These are phyloP conservation scores for Globisporangium splendens DNA, from an alignment of 352 stramenopile genomes.

Conservation along the genomic window DNA sequence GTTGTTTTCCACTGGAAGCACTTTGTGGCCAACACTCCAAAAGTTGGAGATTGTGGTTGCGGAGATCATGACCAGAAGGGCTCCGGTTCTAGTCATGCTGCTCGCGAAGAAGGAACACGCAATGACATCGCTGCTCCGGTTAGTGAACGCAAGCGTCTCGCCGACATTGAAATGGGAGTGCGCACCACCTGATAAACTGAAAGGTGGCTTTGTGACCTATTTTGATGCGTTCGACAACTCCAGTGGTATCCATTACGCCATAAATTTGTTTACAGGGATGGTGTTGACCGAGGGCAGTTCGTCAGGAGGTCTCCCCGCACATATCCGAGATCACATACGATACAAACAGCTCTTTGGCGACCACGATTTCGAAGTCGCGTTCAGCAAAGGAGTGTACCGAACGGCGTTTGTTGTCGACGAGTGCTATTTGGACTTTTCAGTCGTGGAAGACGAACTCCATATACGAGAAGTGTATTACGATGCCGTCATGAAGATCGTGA, in stretches of 20 bases:
- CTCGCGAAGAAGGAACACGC: slow-evolving; percentile 2
- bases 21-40: background rate
- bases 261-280: slow-evolving; percentile 49
- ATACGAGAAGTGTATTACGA: slow-evolving; percentile 28
- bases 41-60: slow-evolving; percentile 11
- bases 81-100: slow-evolving; percentile 12
- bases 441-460: slow-evolving; percentile 20
- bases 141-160: slow-evolving; percentile 22
- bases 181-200: background rate
- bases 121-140: slow-evolving; percentile 21
- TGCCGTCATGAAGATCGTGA: background rate
- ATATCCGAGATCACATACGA: slow-evolving; percentile 24
- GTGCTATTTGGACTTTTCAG: slow-evolving; percentile 36
- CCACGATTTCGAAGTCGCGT: slow-evolving; percentile 50
- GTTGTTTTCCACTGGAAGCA: slow-evolving; percentile 7
- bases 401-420: slow-evolving; percentile 21
- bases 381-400: slow-evolving; percentile 23
- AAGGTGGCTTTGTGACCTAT: slow-evolving; percentile 19
- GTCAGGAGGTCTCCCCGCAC: slow-evolving; percentile 29
- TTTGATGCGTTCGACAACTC: slow-evolving; percentile 22
- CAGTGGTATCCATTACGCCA: slow-evolving; percentile 24
- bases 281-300: slow-evolving; percentile 38
- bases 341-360: slow-evolving; percentile 44
- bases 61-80: slow-evolving; percentile 32
- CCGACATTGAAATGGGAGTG: slow-evolving; percentile 20